These are phyloP conservation scores for Misopates orontium DNA, from an alignment of 257 asterid species.

Conservation along the genomic window DNA sequence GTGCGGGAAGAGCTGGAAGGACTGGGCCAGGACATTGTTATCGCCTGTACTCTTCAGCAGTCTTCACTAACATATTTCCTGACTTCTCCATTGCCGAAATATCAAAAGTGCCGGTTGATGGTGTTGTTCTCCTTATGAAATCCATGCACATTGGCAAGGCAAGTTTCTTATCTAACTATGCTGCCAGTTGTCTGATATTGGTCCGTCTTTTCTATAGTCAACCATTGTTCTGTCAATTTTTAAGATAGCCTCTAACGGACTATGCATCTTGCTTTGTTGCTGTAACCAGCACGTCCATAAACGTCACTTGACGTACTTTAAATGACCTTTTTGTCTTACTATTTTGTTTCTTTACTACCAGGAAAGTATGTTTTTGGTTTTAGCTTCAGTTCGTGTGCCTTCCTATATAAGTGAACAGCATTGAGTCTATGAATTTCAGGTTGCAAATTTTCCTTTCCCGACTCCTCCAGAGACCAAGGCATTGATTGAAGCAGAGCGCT, in stretches of 20 bases:
- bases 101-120: conserved; percentile 87
- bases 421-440: conserved; percentile 49
- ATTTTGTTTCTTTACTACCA: conserved; percentile 8
- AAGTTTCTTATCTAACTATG: conserved; percentile 19
- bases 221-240: not conserved
- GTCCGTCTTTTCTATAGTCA: not conserved
- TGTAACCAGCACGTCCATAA: not conserved
- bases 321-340: not conserved
- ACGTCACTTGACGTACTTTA: not conserved
- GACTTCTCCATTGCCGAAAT: conserved; percentile 84
- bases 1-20: conserved; percentile 97
- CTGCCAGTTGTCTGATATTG: not conserved
- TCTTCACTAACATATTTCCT: conserved; percentile 58
- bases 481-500: conserved; percentile 78
- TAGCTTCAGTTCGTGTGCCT: not conserved
- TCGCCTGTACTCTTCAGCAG: conserved; percentile 93
- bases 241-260: not conserved
- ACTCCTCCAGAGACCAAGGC: conserved; percentile 81
- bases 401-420: conserved; percentile 7
- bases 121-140: conserved; percentile 91
- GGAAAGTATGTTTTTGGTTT: conserved; percentile 1
- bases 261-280: not conserved
- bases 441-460: conserved; percentile 89
- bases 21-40: conserved; percentile 98
- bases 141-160: conserved; percentile 91